phyloP scores from a whole-genome alignment of 768 basidiomycete species.

The Mycena sanguinolenta region DNA sequence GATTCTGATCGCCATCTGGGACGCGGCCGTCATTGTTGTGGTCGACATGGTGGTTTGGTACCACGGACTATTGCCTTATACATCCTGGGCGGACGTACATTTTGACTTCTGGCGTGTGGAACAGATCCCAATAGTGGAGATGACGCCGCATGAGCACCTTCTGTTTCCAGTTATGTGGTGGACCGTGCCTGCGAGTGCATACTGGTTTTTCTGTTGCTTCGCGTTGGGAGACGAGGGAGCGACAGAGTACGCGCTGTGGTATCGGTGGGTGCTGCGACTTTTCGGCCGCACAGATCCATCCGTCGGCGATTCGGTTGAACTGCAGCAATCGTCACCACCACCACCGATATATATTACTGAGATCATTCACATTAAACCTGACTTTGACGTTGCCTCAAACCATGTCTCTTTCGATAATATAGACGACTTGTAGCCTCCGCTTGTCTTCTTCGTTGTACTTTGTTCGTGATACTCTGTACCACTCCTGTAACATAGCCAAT shows the following conservation, averaged over 20 bases:
- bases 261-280: neutral
- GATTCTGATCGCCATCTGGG: slow-evolving; percentile 1
- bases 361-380: too few relatives aligned
- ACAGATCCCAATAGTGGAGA: neutral
- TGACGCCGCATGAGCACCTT: neutral
- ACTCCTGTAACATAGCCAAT: too few relatives aligned
- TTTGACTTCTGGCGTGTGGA: neutral
- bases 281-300: neutral
- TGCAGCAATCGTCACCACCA: too few relatives aligned
- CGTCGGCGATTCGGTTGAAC: too few relatives aligned
- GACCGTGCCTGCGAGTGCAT: neutral
- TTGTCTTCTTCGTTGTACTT: too few relatives aligned
- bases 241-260: neutral
- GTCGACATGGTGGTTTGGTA: neutral
- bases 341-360: too few relatives aligned
- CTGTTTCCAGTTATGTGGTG: neutral
- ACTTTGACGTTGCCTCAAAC: too few relatives aligned
- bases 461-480: too few relatives aligned
- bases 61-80: neutral
- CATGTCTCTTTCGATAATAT: too few relatives aligned
- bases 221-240: neutral
- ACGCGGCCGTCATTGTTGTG: neutral
- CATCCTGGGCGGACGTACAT: slow-evolving; percentile 16
- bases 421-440: too few relatives aligned
- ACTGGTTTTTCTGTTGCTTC: neutral